Base-by-base conservation (phyloP, 2,329 filamentous ascomycete species). In the Plenodomus lindquistii region DNA sequence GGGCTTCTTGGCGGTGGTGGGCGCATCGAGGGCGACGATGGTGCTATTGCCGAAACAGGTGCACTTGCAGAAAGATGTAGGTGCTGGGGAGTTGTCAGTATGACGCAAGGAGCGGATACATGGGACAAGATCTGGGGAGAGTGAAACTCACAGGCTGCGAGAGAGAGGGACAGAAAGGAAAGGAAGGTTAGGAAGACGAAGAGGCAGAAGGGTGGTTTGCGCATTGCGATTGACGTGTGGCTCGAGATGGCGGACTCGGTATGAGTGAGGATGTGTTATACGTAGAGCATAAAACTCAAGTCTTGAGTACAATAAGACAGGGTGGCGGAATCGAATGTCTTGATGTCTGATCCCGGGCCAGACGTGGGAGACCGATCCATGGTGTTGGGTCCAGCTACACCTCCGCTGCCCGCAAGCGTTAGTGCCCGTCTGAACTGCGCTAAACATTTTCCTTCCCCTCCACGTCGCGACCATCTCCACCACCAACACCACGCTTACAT, bases 51-150 rank as follows among this genome's bases (percentile, higher is more conserved):
- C 78, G 72, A 83, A 84, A 70, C 85, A 87, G 47, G 83, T 86
- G 69, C 85, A 88, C 81, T 87, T 88, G 80, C 85, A 88, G 72
- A 87, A 88, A 49, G 84, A 85, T 15, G 83, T 82, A 19, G 79
- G 77, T 37, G 77, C 78, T 79, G 57, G 42, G 20, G 42, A 15
- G 4, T 20, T 5, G 2, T 34, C 8, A 11, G 35, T 29, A 19
- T 4, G 17, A 2, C 4, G 7, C n/a, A 17, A 27, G 36, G 42
- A 18, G 7, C 16, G 37, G 37, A 16, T 11, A 29, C 21, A 13
- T 15, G 11, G 27, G 27, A 15, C 4, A 13, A 11, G 11, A 15
- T 8, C 9, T 8, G 27, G 27, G 11, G 27, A n/a, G 36, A 40
- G 24, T 20, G 19, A n/a, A 16, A 54, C 75, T 46, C 71, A 77